Base-by-base conservation (phyloP, 2,329 filamentous ascomycete species). In the Capronia americana region DNA sequence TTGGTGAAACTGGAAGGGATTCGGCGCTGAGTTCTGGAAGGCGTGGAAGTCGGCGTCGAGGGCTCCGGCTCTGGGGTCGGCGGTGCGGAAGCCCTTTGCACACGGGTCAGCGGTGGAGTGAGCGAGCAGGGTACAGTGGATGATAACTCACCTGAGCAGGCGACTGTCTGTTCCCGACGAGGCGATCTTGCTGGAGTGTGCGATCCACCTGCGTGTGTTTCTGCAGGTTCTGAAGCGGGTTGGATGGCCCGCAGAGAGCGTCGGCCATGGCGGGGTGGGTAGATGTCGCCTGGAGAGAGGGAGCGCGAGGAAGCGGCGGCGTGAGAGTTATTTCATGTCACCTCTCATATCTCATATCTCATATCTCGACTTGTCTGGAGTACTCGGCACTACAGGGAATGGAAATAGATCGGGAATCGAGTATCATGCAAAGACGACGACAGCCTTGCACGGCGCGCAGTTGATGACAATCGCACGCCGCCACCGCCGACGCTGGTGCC, bases 171-270 rank as follows among this genome's bases (percentile, higher is more conserved):
- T 83, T 80, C 11, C 66, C 65, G 41, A 83, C 78, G 55, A 91
- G 74, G 59, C 89, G 88, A 77, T 93, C 91, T 77, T 92, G 91
- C 75, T 93, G 90, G 57, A 90, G 81, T 10, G 88, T 88, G 62
- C 89, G 84, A 75, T 93, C 90, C 69, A 86, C 84, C 57, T 88
- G 84, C 11, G 86, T 81, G 77, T 92, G 90, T 73, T 90, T 88
- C 73, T 90, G 86, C 75, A 93, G 87, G 74, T 86, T 89, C 77
- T 92, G 90, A 60, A 92, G 85, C 69, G 90, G 85, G 78, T 91
- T 92, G 12, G 90, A 91, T 20, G 90, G 90, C 66, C 91, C 90
- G 76, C 91, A 93, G 63, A 91, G 81, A 72, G 85, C 83, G 74
- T 91, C 88, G 60, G 86, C 82, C 88, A 91, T 91, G 72, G n/a